These are phyloP conservation scores for Boletus vermiculosoides DNA, from an alignment of 768 basidiomycete genomes.

Conservation along the genomic window DNA sequence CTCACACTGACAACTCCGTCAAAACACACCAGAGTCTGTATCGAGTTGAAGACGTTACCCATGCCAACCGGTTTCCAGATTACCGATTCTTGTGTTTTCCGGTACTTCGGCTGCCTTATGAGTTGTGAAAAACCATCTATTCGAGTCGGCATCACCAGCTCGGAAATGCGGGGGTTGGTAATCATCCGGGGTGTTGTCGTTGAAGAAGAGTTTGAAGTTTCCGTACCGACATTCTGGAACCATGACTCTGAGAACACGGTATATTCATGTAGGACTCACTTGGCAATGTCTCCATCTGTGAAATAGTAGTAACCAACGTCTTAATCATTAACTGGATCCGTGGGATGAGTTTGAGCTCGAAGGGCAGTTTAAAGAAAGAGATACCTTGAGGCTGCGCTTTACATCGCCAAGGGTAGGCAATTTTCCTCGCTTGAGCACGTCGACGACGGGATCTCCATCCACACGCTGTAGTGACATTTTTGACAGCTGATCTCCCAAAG, in stretches of 20 bases:
- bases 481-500: constrained; percentile 58
- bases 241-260: constrained; percentile 1
- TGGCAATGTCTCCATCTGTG: constrained; percentile 76
- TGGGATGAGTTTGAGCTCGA: neutral
- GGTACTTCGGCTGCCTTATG: constrained; percentile 71
- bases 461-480: constrained; percentile 45
- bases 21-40: neutral
- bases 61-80: constrained; percentile 70
- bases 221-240: constrained; percentile 71
- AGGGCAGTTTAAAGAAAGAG: neutral
- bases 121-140: constrained; percentile 81
- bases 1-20: constrained; percentile 49
- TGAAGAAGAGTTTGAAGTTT: constrained; percentile 88
- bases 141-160: constrained; percentile 65
- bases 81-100: constrained; percentile 68
- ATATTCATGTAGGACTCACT: constrained; percentile 43
- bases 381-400: constrained; percentile 76
- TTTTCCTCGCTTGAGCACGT: constrained; percentile 58
- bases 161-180: constrained; percentile 85
- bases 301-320: constrained; percentile 74
- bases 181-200: constrained; percentile 71
- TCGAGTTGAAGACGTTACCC: constrained; percentile 42
- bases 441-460: constrained; percentile 55
- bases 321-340: constrained; percentile 63
- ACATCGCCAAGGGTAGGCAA: constrained; percentile 77